phyloP scores from a whole-genome alignment of 2,329 filamentous ascomycete genomes.

The Calonectria hawksworthii region DNA sequence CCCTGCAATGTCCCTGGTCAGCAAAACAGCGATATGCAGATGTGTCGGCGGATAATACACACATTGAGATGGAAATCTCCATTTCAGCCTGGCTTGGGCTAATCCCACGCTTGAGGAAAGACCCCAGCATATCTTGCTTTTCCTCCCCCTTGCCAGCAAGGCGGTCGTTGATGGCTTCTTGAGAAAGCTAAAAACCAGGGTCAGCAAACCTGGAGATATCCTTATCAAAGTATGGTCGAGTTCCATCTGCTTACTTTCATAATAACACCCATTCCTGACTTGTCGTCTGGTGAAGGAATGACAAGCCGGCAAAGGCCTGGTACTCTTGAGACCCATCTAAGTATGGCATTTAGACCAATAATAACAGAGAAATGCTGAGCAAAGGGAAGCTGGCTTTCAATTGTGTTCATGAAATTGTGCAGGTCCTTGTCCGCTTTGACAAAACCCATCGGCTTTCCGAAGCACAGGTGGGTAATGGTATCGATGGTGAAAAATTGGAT shows the following conservation, averaged over 20 bases:
- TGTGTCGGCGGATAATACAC: background rate
- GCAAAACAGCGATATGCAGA: background rate
- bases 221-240: background rate
- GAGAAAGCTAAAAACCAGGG: background rate
- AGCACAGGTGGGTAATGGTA: background rate
- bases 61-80: background rate
- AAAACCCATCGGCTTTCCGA: background rate
- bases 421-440: background rate
- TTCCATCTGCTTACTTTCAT: background rate
- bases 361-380: background rate
- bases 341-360: background rate
- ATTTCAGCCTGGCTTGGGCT: background rate
- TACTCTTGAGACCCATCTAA: background rate
- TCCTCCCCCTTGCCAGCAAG: background rate
- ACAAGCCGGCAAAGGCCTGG: background rate
- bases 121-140: background rate
- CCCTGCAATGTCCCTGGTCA: background rate
- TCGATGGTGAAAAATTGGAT: background rate
- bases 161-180: background rate
- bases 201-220: background rate
- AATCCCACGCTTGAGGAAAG: background rate
- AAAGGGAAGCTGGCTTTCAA: background rate
- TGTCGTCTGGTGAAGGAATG: background rate
- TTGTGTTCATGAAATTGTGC: background rate
- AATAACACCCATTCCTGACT: background rate